Base-by-base conservation (phyloP, 495 filamentous ascomycete genomes). In the Paragyromitra xinjiangensis region DNA sequence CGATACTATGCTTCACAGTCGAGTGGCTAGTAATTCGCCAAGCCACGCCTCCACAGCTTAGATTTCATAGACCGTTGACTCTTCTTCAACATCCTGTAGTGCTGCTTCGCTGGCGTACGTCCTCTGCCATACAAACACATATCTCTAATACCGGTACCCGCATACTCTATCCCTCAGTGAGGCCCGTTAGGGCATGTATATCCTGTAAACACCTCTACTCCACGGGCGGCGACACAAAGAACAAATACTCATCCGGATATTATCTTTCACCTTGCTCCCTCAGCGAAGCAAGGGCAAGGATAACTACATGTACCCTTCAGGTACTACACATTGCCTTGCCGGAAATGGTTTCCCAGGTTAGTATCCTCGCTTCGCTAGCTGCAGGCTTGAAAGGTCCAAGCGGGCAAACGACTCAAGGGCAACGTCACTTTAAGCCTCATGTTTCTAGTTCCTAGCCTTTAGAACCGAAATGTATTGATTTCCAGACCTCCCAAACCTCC, bases 41-140 rank as follows among this genome's bases (percentile, higher is more conserved):
- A 78, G 75, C 53, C 75, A 69, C 55, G 42, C 44, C 40, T 61
- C 84, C 86, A 29, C 67, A 39, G 16, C 48, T 56, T 67, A 59
- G 22, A 58, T 26, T 40, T 73, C 70, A 40, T 64, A 34, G 9
- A 55, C 51, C 70, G 34, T 22, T 55, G 12, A 48, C 24, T 19
- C 51, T 19, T 69, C 24, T 55, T 58, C 61, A 45, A 40, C 45
- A 64, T 26, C 26, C n/a, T 53, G 24, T 22, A 12, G 9, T 61
- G 63, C 44, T 73, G 65, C 73, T 74, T 74, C 42, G 71, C 42
- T 68, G 71, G 71, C 64, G 56, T 39, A 42, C 42, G 58, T 37
- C 22, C 26, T 78, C 45, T 58, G 64, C 70, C 24, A 53, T 53
- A 66, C 22, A 59, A 19, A n/a, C 51, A 76, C 62, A 71, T 63